A percentile compares a stretch with the other conserved stretches of the same genome.
Evolutionary conservation across 768 basidiomycete species (phyloP).

Genomic region (Scleroderma citrinum): DNA sequence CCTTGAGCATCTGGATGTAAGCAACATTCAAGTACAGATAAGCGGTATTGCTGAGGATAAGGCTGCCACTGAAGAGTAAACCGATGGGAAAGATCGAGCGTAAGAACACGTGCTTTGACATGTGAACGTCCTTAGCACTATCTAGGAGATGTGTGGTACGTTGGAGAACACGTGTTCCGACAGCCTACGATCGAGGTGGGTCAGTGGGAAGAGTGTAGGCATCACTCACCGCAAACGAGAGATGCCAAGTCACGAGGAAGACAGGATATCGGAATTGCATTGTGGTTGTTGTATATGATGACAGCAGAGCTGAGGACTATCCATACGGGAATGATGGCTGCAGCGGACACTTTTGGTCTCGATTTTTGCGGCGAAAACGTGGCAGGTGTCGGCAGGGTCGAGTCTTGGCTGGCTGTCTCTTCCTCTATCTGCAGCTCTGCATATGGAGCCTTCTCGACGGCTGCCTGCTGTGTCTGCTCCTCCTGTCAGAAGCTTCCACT

Average conservation of each 20-base stretch:
- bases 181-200: conserved; percentile 37
- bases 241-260: conserved; percentile 87
- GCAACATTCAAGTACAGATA: conserved; percentile 88
- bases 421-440: conserved; percentile 16
- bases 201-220: not conserved
- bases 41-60: conserved; percentile 88
- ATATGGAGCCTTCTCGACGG: conserved; percentile 16
- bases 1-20: conserved; percentile 98
- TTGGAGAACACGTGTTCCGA: conserved; percentile 82
- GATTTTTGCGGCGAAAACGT: conserved; percentile 37
- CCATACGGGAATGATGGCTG: conserved; percentile 86
- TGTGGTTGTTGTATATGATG: conserved; percentile 93
- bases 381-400: conserved; percentile 53
- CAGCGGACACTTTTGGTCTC: conserved; percentile 54
- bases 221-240: conserved; percentile 54
- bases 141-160: conserved; percentile 80
- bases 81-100: conserved; percentile 92
- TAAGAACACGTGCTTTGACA: conserved; percentile 74
- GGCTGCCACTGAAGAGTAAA: conserved; percentile 85
- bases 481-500: too few relatives aligned
- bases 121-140: conserved; percentile 68
- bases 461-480: not conserved
- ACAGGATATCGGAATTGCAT: conserved; percentile 86
- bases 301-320: conserved; percentile 84
- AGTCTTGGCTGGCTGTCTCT: conserved; percentile 6